phyloP scores from a whole-genome alignment of 2,329 filamentous ascomycete genomes.

The Curvularia verruculosa region DNA sequence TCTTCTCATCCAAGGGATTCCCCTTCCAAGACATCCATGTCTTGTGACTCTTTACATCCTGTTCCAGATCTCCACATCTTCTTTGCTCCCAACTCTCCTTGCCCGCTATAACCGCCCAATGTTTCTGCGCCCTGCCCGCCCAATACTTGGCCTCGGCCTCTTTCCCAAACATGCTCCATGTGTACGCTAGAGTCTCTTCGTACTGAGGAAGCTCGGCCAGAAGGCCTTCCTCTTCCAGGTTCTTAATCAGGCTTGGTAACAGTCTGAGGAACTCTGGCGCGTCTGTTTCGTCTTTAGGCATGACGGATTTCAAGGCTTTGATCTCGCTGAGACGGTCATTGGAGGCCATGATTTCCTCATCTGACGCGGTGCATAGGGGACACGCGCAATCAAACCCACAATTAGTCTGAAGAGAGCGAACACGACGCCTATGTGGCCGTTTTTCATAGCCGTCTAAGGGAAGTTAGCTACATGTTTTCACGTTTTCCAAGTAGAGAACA shows the following conservation, averaged over 20 bases:
- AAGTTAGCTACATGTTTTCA: not conserved
- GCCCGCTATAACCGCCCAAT: slow-evolving; percentile 37
- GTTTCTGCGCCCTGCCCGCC: slow-evolving; percentile 32
- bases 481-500: not conserved
- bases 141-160: slow-evolving; percentile 37
- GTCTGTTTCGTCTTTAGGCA: slow-evolving; percentile 29
- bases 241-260: slow-evolving; percentile 32
- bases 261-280: slow-evolving; percentile 31
- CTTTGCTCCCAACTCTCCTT: slow-evolving; percentile 34
- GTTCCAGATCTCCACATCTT: slow-evolving; percentile 29
- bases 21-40: slow-evolving; percentile 38
- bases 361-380: slow-evolving; percentile 33
- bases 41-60: slow-evolving; percentile 31
- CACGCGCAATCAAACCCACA: slow-evolving; percentile 43
- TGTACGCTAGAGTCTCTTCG: slow-evolving; percentile 44
- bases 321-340: slow-evolving; percentile 37
- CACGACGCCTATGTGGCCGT: slow-evolving; percentile 23
- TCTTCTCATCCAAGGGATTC: slow-evolving; percentile 26
- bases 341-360: slow-evolving; percentile 24
- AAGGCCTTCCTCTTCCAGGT: slow-evolving; percentile 37
- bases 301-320: slow-evolving; percentile 28
- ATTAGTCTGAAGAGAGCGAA: slow-evolving; percentile 26
- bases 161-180: slow-evolving; percentile 35
- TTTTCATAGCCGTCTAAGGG: slow-evolving; percentile 35
- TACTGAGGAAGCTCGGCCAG: slow-evolving; percentile 33